Base-by-base conservation (phyloP, 2,329 filamentous ascomycete genomes). In the Colletotrichum destructivum region DNA sequence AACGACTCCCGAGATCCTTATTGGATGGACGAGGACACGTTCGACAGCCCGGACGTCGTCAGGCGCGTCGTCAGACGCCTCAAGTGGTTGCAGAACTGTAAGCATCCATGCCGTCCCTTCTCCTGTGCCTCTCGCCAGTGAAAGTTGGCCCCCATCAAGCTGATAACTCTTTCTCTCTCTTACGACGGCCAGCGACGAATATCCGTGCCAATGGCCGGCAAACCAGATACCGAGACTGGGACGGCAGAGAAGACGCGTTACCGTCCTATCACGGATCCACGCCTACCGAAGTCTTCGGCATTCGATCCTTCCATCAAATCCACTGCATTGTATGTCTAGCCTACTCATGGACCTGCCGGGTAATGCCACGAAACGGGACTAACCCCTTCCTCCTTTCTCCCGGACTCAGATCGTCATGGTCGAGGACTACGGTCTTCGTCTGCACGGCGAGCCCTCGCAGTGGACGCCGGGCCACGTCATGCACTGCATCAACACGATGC, bases 51-150 rank as follows among this genome's bases (percentile, higher is more conserved):
- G 18, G 23, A 46, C 3, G 23, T 15, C 2, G 3, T 46, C 51
- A 46, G 4, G 18, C 62, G 38, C 23, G 51, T 12, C 2, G 21
- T 55, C 16, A 42, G 62, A 18, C 62, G 62, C 18, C 38, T 64
- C 11, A 64, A 64, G n/a, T 64, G 62, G 62, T 40, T 64, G 12
- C 62, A 64, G 5, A 64, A 64, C n/a, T 54, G 62, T 64, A 42
- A 62, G 47, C 31, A n/a, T 21, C 26, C 26, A 26, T 26, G 26
- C 26, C 26, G 26, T 26, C 26, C 26, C 26, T 26, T 26, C 4
- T 4, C 26, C 3, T 26, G 26, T 26, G 26, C 26, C 26, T 26
- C 26, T 26, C 26, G 26, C 3, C 26, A 4, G 3, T 26, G 26
- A 26, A 26, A 4, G 26, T 26, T 26, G 26, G 26, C 26, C 26